Evolutionary conservation across 2,329 filamentous ascomycete species (phyloP), one percentile per base, ranked within the genome.

Genomic region (Cladosporium phlei): DNA sequence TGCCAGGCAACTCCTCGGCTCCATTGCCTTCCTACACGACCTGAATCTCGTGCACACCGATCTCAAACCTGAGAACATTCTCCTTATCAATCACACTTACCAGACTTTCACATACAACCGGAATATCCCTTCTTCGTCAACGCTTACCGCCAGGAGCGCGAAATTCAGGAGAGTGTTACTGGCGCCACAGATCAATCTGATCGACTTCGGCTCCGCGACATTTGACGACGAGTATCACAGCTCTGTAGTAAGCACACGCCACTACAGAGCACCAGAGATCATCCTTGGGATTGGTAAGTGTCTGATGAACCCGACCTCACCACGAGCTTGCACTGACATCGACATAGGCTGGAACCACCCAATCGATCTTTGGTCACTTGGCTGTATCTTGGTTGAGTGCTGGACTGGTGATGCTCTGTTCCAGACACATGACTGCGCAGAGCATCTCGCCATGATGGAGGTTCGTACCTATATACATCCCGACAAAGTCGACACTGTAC

Each of bases 11-110:
- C 75, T 98, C 12, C 86, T 98, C 52, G 97, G 91, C n/a, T 97
- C 91, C 61, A 94, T 98, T 61, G 93, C 93, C 49, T 98, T 97
- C 67, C 76, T 98, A 17, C 93, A 98, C 64, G 93, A 98, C 68
- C 78, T 98, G 14, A 95, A 97, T 65, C 79, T 98, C 55, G 96
- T 98, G 51, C 93, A 98, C 65, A 98, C 93, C 33, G 80, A 84
- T 65, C 63, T 84, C 51, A 84, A 84, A 63, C 80, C 80, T 2
- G 80, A 84, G 65, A 84, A 84, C 55, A 83, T 84, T 51, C 72
- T 84, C 14, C 72, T 84, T 19, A 78, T 83, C 50, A 79, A 77
- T 62, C 81, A 77, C 63, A 69, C 69, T 35, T 84, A 83, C 56
- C 80, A 84, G 60, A 83, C 80, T 2, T 84, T 84, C 59, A 84